Conservation (phyloP, 768 basidiomycete species). For the Tulasnella sp. region DNA sequence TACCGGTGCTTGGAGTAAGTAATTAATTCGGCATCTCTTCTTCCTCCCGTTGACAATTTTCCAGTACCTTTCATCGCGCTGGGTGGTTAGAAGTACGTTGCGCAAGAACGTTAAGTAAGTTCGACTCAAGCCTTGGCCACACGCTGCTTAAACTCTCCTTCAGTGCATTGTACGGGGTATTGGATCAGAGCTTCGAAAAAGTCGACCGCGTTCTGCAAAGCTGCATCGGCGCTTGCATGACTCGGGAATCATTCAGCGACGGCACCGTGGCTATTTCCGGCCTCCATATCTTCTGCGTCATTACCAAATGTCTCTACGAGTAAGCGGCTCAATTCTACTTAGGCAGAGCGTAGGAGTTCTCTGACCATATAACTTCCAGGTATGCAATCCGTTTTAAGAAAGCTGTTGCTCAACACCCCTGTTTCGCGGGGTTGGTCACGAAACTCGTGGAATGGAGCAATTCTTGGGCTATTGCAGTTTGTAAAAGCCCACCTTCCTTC, state of each 20-base stretch:
- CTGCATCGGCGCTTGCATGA: neutral
- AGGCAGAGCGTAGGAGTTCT: neutral
- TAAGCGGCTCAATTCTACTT: conserved; percentile 34
- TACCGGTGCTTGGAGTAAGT: conserved; percentile 50
- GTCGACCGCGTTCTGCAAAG: neutral
- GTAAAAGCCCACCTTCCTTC: conserved; percentile 42
- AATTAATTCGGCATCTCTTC: neutral
- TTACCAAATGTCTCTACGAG: conserved; percentile 52
- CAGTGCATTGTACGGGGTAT: conserved; percentile 2
- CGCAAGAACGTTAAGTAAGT: neutral
- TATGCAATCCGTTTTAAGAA: conserved; percentile 58
- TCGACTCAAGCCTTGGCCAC: neutral
- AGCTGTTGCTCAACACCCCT: conserved; percentile 46
- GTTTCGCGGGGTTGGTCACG: conserved; percentile 42
- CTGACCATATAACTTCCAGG: conserved; percentile 36
- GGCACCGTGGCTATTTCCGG: conserved; percentile 38
- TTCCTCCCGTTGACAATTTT: conserved; percentile 5
- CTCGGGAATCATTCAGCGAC: neutral
- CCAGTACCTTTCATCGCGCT: conserved; percentile 51
- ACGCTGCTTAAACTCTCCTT: neutral
- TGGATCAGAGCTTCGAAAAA: conserved; percentile 5
- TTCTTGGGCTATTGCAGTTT: conserved; percentile 47
- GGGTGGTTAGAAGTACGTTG: neutral
- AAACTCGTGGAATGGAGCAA: conserved; percentile 47
- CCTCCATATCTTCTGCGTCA: conserved; percentile 45